These are phyloP conservation scores for Ramularia endophylla DNA, from an alignment of 2,329 filamentous ascomycete genomes.

Conservation along the genomic window DNA sequence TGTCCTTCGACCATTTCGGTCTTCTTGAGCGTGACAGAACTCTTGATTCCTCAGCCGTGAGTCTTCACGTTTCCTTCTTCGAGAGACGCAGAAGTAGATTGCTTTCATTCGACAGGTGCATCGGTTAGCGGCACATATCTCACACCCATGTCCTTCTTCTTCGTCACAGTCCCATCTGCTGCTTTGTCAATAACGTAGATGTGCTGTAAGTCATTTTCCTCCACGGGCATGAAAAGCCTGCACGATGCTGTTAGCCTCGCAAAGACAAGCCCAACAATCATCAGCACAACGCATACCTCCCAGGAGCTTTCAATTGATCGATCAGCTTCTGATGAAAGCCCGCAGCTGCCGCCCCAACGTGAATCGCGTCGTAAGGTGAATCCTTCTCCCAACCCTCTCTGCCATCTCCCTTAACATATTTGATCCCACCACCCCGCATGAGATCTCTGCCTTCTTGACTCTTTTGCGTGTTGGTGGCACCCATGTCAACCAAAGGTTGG, in stretches of 20 bases:
- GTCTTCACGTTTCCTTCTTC: no score
- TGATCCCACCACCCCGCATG: slow-evolving; percentile 57
- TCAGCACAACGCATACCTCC: no score
- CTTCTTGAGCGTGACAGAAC: no score
- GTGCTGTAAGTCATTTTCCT: slow-evolving; percentile 50
- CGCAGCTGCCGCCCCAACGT: slow-evolving; percentile 81
- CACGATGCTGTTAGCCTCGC: background rate
- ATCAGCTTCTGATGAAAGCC: slow-evolving; percentile 67
- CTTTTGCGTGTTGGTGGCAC: slow-evolving; percentile 38
- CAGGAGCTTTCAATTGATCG: slow-evolving; percentile 71
- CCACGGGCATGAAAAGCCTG: slow-evolving; percentile 71
- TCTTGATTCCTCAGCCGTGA: no score
- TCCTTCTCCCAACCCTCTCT: slow-evolving; percentile 42
- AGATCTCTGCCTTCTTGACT: slow-evolving; percentile 46
- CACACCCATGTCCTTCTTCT: slow-evolving; percentile 62
- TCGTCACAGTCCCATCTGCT: slow-evolving; percentile 54
- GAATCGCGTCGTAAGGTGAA: slow-evolving; percentile 79
- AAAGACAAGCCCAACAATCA: slow-evolving; percentile 9
- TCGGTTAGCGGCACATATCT: slow-evolving; percentile 74
- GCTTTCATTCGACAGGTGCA: no score
- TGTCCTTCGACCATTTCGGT: no score
- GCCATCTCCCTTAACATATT: slow-evolving; percentile 68
- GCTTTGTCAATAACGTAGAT: slow-evolving; percentile 73
- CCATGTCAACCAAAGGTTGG: slow-evolving; percentile 39
- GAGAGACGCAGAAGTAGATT: no score